Evolutionary conservation across 352 stramenopile genomes (phyloP).

Genomic region (Pythium grandisporangium): DNA sequence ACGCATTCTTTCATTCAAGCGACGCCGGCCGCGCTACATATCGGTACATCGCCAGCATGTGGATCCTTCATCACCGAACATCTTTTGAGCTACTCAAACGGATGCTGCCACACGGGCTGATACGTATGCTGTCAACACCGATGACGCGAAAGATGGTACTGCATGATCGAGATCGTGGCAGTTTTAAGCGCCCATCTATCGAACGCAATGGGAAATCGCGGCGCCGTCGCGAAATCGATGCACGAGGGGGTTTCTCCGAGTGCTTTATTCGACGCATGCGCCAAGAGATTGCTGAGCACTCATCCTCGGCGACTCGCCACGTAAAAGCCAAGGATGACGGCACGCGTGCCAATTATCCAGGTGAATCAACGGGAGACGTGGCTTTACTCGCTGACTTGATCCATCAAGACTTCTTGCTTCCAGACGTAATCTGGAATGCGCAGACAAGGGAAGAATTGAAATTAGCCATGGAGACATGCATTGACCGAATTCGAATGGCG

Average conservation of each 20-base stretch:
- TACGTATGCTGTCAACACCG: slow-evolving; percentile 62
- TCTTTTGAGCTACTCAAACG: slow-evolving; percentile 62
- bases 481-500: too few species aligned
- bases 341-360: slow-evolving; percentile 55
- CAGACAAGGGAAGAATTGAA: slow-evolving; percentile 45
- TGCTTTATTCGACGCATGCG: slow-evolving; percentile 71
- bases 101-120: slow-evolving; percentile 60
- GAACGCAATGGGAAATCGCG: slow-evolving; percentile 1
- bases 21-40: slow-evolving; percentile 55
- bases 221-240: slow-evolving; percentile 2
- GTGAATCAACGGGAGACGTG: slow-evolving; percentile 63
- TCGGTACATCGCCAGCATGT: slow-evolving; percentile 68
- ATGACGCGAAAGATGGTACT: slow-evolving; percentile 49
- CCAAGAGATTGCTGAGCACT: slow-evolving; percentile 30
- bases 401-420: slow-evolving; percentile 61
- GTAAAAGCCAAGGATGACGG: slow-evolving; percentile 30
- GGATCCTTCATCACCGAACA: slow-evolving; percentile 61
- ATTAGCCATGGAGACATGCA: slow-evolving; percentile 7
- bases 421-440: slow-evolving; percentile 76
- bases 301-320: neutral
- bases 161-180: too few species aligned
- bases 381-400: slow-evolving; percentile 54
- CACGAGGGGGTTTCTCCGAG: slow-evolving; percentile 13
- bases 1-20: slow-evolving; percentile 57
- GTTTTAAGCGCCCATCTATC: too few species aligned